Evolutionary conservation across 306 rosid species (phyloP), one percentile per base, ranked within the genome.

Genomic region (Glycine latifolia): DNA sequence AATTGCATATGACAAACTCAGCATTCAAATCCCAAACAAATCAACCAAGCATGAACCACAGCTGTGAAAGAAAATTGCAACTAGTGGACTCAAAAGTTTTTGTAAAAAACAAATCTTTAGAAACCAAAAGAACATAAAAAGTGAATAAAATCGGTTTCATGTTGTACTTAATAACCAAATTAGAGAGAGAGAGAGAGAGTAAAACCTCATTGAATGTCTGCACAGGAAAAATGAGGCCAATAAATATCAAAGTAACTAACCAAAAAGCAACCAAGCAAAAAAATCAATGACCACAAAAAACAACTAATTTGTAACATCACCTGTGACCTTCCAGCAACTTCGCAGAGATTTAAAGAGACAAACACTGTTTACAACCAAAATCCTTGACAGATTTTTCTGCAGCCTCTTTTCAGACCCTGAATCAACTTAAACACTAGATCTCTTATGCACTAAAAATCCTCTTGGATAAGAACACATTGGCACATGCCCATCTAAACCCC

Each of bases 391-490:
- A 73, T 62, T 81, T 63, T 53, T 80, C 63, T 54, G 60, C 53
- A 78, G 73, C 78, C 80, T 58, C 77, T 87, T 81, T 72, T 59
- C 56, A 52, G 33, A 79, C 56, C 75, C 80, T 3, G 76, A 76
- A 89, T 66, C 73, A 46, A 82, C 83, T 61, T 8, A 67, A 79
- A 55, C 33, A 37, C 74, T 62, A 81, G 94, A 92, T 92, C 97
- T 90, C 86, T 58, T 5, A 80, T 44, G 58, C 87, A 13, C 79
- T 60, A 41, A 79, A 77, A 56, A 69, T 8, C 75, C 70, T 76
- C 74, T 85, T 12, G 50, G 61, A 79, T 31, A 62, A 58, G 83
- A 82, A 79, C 77, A 46, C 85, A 73, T 69, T 54, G 11, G 67
- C 81, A n/a, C 72, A 75, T 3, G 47, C 80, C 83, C 75, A 81